A percentile compares a stretch with the other conserved stretches of the same genome.
Conservation (phyloP, 148 eudicot genomes). For the Amaranthus hypochondriacus region DNA sequence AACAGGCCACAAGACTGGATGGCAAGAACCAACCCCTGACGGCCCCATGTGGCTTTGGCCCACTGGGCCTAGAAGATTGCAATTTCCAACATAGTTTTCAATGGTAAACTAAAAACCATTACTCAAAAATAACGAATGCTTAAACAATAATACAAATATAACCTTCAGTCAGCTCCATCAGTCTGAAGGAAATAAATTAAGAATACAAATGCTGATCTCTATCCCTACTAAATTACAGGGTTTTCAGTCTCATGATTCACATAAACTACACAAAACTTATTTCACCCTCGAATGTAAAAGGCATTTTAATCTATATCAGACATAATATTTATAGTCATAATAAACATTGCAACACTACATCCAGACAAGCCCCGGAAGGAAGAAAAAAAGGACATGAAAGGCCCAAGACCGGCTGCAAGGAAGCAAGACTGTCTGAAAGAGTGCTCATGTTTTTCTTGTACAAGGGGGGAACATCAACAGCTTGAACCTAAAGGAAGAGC, state of each 20-base stretch:
- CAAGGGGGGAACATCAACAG: constrained; percentile 15
- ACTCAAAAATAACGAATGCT: background rate
- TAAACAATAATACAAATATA: constrained; percentile 12
- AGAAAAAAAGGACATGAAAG: constrained; percentile 12
- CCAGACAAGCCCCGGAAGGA: constrained; percentile 16
- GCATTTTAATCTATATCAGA: constrained; percentile 21
- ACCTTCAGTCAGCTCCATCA: constrained; percentile 5
- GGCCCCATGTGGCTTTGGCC: too few relatives aligned
- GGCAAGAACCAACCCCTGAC: too few relatives aligned
- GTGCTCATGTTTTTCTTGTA: constrained; percentile 25
- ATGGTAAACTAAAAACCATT: too few relatives aligned
- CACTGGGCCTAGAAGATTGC: too few relatives aligned
- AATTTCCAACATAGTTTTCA: too few relatives aligned
- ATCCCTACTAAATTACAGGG: constrained; percentile 15
- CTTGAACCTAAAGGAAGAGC: constrained; percentile 1
- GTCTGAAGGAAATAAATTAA: constrained; percentile 19
- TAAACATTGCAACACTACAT: constrained; percentile 2
- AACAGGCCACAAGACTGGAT: too few relatives aligned
- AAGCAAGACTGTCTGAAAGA: constrained; percentile 19
- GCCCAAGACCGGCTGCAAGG: constrained; percentile 20
- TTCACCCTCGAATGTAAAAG: constrained; percentile 12
- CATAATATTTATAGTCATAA: constrained; percentile 14
- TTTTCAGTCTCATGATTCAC: constrained; percentile 20
- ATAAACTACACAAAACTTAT: constrained; percentile 16
- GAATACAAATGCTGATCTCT: constrained; percentile 24